Base-by-base conservation (phyloP, 2,329 filamentous ascomycete species). In the Talaromyces sp. region DNA sequence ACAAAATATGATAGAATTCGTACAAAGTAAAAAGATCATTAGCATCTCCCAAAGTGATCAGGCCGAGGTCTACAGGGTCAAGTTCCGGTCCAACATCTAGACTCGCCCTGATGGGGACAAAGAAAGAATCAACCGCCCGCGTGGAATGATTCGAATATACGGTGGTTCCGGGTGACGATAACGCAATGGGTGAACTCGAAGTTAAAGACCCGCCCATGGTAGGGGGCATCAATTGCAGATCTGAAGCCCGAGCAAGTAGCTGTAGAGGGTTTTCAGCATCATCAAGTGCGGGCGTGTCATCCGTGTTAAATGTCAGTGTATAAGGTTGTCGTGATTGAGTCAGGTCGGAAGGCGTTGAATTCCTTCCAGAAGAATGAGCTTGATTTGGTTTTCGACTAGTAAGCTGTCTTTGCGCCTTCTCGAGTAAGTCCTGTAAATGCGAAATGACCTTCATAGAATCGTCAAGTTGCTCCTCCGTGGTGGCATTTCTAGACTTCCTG, bases 251-350 rank as follows among this genome's bases (percentile, higher is more conserved):
- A 2, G 88, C 88, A 35, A 91, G 82, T 15, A 90, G 75, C 69
- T 91, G 87, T 5, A 90, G 74, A 0, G 87, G 87, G 61, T 90
- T 91, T 66, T 91, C 87, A 3, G 87, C 87, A 68, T 89, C 88
- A 63, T 90, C 87, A 25, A 88, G 75, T 11, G 84, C 80, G 33
- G 88, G 78, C 51, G 76, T 80, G 56, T 84, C 82, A 37, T 80
- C 77, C 15, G 67, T 66, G 33, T 67, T 67, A 11, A 61, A 60
- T 35, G 66, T 68, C 7, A 59, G 64, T 8, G 67, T 64, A 19
- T 39, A 31, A 33, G 41, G 17, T 43, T 43, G 35, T 25, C 48
- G 40, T 9, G 57, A 17, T 39, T 22, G 69, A 64, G 8, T 65
- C 64, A n/a, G 65, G 64, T 67, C 39, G 65, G 61, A 13, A 13